Conservation (phyloP, 2,329 filamentous ascomycete genomes). For the Verticillium nubilum region DNA sequence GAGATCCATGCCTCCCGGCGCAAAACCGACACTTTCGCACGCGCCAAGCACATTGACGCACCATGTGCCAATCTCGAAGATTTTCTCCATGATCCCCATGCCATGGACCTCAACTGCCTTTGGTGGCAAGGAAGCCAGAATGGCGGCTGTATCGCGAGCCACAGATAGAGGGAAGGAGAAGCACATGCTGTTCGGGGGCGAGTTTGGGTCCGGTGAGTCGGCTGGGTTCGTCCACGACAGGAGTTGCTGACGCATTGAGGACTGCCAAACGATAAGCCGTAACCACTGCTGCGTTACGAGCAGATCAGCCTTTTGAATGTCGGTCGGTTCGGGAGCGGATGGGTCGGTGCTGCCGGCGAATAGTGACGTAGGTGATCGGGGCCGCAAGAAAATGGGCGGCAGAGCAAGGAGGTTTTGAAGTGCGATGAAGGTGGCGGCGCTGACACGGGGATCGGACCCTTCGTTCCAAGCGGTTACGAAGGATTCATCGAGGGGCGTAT, state of each 20-base stretch:
- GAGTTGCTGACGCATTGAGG: constrained; percentile 60
- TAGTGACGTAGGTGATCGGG: constrained; percentile 14
- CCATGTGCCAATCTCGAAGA: constrained; percentile 42
- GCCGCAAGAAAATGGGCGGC: constrained; percentile 23
- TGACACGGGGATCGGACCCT: constrained; percentile 31
- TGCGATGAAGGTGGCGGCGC: constrained; percentile 25
- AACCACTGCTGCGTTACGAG: constrained; percentile 68
- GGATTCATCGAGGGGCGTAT: constrained; percentile 56
- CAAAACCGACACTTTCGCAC: constrained; percentile 21
- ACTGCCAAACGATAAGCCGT: constrained; percentile 66
- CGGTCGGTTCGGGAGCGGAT: constrained; percentile 38
- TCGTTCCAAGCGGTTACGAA: constrained; percentile 63
- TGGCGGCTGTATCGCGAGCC: constrained; percentile 48
- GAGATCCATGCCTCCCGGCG: constrained; percentile 22
- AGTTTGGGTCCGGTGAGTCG: constrained; percentile 21
- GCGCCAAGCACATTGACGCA: constrained; percentile 36
- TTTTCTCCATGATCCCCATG: constrained; percentile 45
- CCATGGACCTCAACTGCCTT: constrained; percentile 39
- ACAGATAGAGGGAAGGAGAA: constrained; percentile 58
- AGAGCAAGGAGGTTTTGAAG: constrained; percentile 26
- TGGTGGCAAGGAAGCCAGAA: constrained; percentile 33
- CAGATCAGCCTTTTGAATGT: constrained; percentile 64
- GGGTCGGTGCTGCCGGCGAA: constrained; percentile 22
- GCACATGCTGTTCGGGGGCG: constrained; percentile 53
- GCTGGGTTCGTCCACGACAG: constrained; percentile 41